These are phyloP conservation scores for Allium sativum DNA, from an alignment of 106 monocot genomes.

Conservation along the genomic window DNA sequence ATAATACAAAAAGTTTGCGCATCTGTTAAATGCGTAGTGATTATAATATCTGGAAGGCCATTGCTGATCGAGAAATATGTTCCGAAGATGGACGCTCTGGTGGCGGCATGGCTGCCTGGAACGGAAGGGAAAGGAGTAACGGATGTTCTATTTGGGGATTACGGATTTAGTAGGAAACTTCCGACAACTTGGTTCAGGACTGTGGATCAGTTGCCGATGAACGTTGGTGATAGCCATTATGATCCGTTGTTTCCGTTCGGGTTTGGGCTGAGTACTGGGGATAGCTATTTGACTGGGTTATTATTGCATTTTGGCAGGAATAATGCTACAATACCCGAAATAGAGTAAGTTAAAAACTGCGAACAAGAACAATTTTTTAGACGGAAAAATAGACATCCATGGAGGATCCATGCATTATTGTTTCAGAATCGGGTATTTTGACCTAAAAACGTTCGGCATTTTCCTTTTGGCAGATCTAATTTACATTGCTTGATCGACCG, in stretches of 20 bases:
- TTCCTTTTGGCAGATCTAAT: too few species aligned
- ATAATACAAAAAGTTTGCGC: constrained; percentile 32
- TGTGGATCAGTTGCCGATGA: constrained; percentile 61
- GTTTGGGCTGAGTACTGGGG: constrained; percentile 28
- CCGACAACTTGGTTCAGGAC: constrained; percentile 55
- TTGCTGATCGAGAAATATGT: constrained; percentile 40
- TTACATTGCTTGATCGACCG: too few species aligned
- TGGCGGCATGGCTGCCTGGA: constrained; percentile 63
- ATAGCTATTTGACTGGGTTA: too few species aligned
- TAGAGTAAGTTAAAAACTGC: too few species aligned
- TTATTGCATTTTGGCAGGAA: too few species aligned
- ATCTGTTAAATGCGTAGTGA: constrained; percentile 33
- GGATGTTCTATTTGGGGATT: constrained; percentile 60
- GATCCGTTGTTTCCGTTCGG: constrained; percentile 61
- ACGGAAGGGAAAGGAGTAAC: constrained; percentile 46
- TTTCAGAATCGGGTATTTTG: too few species aligned
- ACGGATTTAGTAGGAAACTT: constrained; percentile 55
- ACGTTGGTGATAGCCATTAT: constrained; percentile 45
- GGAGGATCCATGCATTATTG: too few species aligned
- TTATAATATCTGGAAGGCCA: constrained; percentile 41
- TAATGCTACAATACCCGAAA: too few species aligned
- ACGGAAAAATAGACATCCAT: too few species aligned
- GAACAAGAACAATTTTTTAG: too few species aligned
- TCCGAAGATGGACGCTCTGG: constrained; percentile 26
- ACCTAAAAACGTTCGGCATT: too few species aligned